Conservation (phyloP, 495 filamentous ascomycete species). For the Achaetomiella virescens region DNA sequence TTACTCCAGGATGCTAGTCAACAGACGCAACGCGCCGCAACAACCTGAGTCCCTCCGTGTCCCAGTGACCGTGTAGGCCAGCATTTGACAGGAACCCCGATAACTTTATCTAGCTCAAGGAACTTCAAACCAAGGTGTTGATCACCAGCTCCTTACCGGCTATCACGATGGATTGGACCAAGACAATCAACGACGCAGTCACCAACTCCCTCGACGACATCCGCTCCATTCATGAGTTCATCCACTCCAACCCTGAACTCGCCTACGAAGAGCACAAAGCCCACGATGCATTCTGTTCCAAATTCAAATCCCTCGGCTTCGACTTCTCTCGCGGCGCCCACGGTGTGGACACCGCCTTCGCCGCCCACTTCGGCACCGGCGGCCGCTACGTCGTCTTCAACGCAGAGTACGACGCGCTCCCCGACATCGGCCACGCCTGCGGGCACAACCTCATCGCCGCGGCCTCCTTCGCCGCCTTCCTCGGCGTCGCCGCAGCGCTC, state of each 20-base stretch:
- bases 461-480: constrained; percentile 51
- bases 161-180: not conserved
- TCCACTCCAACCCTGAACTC: constrained; percentile 49
- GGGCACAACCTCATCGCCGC: constrained; percentile 66
- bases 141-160: too few relatives aligned
- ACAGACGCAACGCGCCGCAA: too few relatives aligned
- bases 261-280: constrained; percentile 50
- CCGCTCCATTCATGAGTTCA: constrained; percentile 43
- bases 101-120: too few relatives aligned
- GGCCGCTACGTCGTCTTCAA: constrained; percentile 51
- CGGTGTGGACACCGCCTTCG: constrained; percentile 49
- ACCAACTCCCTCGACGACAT: constrained; percentile 28
- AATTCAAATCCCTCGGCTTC: constrained; percentile 36
- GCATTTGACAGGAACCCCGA: too few relatives aligned
- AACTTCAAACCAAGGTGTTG: too few relatives aligned
- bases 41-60: too few relatives aligned
- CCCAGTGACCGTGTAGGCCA: too few relatives aligned
- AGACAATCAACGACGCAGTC: constrained; percentile 23
- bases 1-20: too few relatives aligned
- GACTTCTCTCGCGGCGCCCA: constrained; percentile 43
- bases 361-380: constrained; percentile 41
- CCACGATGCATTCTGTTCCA: constrained; percentile 45
- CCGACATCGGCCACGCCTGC: constrained; percentile 42
- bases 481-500: constrained; percentile 50
- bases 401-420: constrained; percentile 50